These are phyloP conservation scores for Xylaria castorea DNA, from an alignment of 495 filamentous ascomycete species.

Conservation along the genomic window DNA sequence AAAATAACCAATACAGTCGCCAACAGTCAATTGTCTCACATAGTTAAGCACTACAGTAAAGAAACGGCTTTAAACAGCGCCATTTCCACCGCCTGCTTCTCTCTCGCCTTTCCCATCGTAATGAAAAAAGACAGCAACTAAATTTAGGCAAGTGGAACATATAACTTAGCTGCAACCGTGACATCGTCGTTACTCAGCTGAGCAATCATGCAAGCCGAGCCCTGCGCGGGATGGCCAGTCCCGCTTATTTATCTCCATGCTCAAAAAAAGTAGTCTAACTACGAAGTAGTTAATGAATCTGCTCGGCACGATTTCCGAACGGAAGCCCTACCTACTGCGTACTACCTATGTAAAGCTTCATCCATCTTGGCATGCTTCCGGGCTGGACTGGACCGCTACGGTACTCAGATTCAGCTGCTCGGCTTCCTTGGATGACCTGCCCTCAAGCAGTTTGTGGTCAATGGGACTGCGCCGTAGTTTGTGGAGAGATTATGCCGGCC, in stretches of 20 bases:
- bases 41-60: no score
- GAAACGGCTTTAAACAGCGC: neutral
- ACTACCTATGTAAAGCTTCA: neutral
- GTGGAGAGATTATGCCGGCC: constrained; percentile 10
- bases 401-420: neutral
- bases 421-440: neutral
- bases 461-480: neutral
- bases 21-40: no score
- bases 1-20: no score
- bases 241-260: neutral
- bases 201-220: neutral
- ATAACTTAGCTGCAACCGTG: neutral
- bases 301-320: neutral
- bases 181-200: neutral
- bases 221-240: neutral
- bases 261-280: neutral
- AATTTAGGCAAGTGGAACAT: neutral
- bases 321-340: neutral
- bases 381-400: neutral
- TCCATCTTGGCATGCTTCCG: neutral
- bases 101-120: neutral
- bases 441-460: neutral
- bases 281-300: neutral
- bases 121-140: no score
- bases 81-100: no score